Conservation (phyloP, 495 filamentous ascomycete genomes). For the Rhizodiscina lignyota region DNA sequence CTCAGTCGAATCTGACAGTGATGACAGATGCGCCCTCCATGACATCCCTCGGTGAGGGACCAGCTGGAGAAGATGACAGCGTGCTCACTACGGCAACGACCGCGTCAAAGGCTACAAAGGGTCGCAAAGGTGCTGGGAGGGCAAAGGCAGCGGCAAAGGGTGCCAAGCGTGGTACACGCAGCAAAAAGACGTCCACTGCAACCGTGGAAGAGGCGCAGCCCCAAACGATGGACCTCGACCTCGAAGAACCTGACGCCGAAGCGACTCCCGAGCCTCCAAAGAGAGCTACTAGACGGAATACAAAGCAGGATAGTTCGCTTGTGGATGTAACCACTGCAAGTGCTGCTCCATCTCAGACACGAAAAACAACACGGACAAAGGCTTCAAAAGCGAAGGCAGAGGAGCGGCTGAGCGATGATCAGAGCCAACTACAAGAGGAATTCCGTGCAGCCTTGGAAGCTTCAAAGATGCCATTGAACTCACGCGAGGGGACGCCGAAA, state of each 20-base stretch:
- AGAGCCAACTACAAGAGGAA: conserved; percentile 7
- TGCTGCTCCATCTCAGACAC: too few relatives aligned
- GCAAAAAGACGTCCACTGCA: conserved; percentile 6
- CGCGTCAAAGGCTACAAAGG: conserved; percentile 32
- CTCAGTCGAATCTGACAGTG: background rate
- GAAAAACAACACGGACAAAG: conserved; percentile 2
- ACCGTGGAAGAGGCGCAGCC: background rate
- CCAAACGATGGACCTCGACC: too few relatives aligned
- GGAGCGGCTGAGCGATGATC: conserved; percentile 5
- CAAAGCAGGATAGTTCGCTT: conserved; percentile 2
- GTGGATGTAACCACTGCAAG: background rate
- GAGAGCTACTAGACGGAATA: conserved; percentile 2
- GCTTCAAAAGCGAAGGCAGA: conserved; percentile 1
- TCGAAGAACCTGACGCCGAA: too few relatives aligned
- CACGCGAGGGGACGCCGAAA: background rate
- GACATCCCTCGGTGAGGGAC: conserved; percentile 16
- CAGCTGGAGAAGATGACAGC: conserved; percentile 48
- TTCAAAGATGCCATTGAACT: background rate
- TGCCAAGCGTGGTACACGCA: conserved; percentile 10
- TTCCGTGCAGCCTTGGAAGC: background rate
- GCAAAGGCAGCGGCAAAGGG: conserved; percentile 11
- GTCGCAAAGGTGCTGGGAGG: conserved; percentile 13
- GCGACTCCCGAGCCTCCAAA: too few relatives aligned
- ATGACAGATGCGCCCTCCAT: conserved; percentile 32
- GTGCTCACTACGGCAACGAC: conserved; percentile 44